These are phyloP conservation scores for Aspergillus transmontanensis DNA, from an alignment of 2,329 filamentous ascomycete genomes.

Conservation along the genomic window DNA sequence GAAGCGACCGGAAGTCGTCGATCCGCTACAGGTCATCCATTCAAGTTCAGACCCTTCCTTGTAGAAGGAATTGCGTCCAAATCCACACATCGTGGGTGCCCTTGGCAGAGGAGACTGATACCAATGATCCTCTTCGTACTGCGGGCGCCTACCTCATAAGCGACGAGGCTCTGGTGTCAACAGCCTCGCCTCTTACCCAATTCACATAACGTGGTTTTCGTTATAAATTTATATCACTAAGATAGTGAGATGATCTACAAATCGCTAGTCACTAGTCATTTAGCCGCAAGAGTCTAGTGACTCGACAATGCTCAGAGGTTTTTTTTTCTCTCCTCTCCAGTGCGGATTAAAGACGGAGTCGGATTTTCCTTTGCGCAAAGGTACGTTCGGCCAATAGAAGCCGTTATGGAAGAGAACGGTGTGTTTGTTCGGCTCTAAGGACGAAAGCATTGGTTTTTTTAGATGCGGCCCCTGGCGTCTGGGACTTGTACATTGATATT, in stretches of 20 bases:
- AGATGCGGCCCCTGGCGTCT: neutral
- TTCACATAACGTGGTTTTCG: slow-evolving; percentile 14
- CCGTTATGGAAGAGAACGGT: neutral
- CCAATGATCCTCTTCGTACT: neutral
- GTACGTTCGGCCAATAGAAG: neutral
- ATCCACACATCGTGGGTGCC: neutral
- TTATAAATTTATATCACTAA: slow-evolving; percentile 17
- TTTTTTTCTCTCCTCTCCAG: neutral
- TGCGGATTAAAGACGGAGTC: neutral
- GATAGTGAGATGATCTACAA: slow-evolving; percentile 30
- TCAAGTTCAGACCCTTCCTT: neutral
- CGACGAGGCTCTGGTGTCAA: neutral
- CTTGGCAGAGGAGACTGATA: neutral
- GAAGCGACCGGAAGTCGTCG: neutral
- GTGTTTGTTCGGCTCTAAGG: neutral
- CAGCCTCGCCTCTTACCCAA: slow-evolving; percentile 8
- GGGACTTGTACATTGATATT: slow-evolving; percentile 30
- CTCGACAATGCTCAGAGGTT: slow-evolving; percentile 4
- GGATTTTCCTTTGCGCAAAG: neutral
- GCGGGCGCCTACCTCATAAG: neutral
- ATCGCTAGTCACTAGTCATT: slow-evolving; percentile 16
- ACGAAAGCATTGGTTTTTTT: neutral
- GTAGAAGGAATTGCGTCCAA: neutral
- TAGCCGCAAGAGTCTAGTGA: slow-evolving; percentile 5
- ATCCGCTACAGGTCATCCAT: neutral